Evolutionary conservation across 768 basidiomycete genomes (phyloP).

Genomic region (Peribolospora kevripleyi): DNA sequence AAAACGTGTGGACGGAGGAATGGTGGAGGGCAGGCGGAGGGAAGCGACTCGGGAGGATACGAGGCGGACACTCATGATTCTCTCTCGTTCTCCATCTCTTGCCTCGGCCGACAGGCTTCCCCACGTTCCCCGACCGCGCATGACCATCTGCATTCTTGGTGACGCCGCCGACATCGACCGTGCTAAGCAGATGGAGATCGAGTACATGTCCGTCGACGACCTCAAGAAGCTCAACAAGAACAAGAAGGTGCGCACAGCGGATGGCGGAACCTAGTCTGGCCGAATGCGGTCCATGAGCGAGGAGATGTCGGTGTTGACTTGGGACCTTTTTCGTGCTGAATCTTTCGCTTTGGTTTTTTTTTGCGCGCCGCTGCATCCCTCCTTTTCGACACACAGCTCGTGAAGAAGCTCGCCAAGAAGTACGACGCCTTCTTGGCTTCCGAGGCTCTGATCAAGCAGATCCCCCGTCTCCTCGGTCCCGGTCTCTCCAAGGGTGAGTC

Average conservation of each 20-base stretch:
- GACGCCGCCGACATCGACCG: constrained; percentile 97
- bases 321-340: too few relatives aligned
- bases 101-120: constrained; percentile 39
- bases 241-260: constrained; percentile 99
- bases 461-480: constrained; percentile 95
- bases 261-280: too few relatives aligned
- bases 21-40: not conserved
- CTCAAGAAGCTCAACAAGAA: constrained; percentile 88
- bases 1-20: not conserved
- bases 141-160: constrained; percentile 98
- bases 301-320: too few relatives aligned
- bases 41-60: too few relatives aligned
- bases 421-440: constrained; percentile 97
- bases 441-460: constrained; percentile 95
- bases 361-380: not conserved
- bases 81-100: not conserved
- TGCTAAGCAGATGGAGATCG: constrained; percentile 89
- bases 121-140: constrained; percentile 89
- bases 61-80: not conserved
- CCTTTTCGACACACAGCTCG: too few relatives aligned
- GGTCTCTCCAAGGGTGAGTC: constrained; percentile 88
- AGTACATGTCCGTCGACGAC: constrained; percentile 99
- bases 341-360: not conserved
- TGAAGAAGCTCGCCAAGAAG: constrained; percentile 82
- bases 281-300: too few relatives aligned